phyloP scores from a whole-genome alignment of 805 yeast species.

The Wickerhamiella domercqiae region DNA sequence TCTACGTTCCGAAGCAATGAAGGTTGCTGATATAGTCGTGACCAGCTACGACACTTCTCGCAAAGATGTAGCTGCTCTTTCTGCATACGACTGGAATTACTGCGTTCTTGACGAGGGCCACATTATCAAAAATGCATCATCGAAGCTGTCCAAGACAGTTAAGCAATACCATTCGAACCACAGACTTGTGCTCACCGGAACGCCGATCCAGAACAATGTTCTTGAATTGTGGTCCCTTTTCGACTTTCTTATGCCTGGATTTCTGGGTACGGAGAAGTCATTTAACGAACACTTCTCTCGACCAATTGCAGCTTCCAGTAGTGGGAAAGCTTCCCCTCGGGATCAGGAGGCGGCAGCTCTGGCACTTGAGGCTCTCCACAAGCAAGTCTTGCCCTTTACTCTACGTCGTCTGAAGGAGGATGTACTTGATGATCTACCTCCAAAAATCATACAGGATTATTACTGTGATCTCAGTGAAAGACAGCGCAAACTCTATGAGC shows the following conservation, averaged over 20 bases:
- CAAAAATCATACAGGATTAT: conserved; percentile 95
- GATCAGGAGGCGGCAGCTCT: conserved; percentile 96
- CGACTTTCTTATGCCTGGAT: conserved; percentile 98
- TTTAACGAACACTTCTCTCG: conserved; percentile 95
- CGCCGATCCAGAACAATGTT: conserved; percentile 96
- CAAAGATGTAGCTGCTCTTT: conserved; percentile 61
- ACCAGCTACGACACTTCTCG: conserved; percentile 95
- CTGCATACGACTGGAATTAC: conserved; percentile 61
- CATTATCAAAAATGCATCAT: conserved; percentile 79
- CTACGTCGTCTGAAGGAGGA: conserved; percentile 91
- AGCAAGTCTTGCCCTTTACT: conserved; percentile 93
- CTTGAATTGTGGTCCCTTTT: conserved; percentile 94
- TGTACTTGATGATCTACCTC: conserved; percentile 89
- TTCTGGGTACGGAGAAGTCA: conserved; percentile 83
- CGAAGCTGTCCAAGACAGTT: conserved; percentile 80
- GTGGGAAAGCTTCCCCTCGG: conserved; percentile 65
- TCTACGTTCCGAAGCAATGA: conserved; percentile 22
- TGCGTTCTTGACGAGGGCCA: conserved; percentile 98
- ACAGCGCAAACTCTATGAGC: conserved; percentile 75
- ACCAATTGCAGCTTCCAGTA: conserved; percentile 88
- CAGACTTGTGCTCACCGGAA: conserved; percentile 81
- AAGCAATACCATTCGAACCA: conserved; percentile 75
- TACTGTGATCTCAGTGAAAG: conserved; percentile 89
- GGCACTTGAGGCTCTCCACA: conserved; percentile 89
- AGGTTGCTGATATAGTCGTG: conserved; percentile 64